Base-by-base conservation (phyloP, 352 stramenopile genomes). In the Phytophthora multivora region DNA sequence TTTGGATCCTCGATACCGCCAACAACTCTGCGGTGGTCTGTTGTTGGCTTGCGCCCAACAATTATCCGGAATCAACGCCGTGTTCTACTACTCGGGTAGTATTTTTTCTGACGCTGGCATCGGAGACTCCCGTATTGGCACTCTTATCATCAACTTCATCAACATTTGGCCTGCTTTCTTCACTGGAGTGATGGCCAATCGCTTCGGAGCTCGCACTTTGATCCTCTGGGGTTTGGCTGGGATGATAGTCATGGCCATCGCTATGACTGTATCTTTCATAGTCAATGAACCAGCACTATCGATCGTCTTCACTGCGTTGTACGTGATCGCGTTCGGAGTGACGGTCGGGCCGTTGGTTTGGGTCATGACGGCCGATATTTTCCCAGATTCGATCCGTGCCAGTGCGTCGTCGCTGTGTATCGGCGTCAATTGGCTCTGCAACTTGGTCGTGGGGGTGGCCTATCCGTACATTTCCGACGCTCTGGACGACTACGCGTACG, bases 51-150 rank as follows among this genome's bases (percentile, higher is more conserved):
- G 46, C 23, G 11, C 56, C 2, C 56, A 64, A 26, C 56, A 64
- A 12, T 59, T 64, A 25, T 64, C 56, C 13, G 56, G 56, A 9
- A 64, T 64, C 47, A 64, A 64, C 50, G 56, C 56, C 15, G 56
- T 64, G 10, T 64, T 64, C 19, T 64, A 63, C 28, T 63, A 63
- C 26, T 63, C 55, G 16, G 55, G 45, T 28, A 56, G 45, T 36
- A 56, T 63, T n/a, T 63, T 63, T 41, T 56, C 55, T 4, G 45
- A 63, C 4, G 55, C 55, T 45, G 55, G 55, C 4, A 63, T 63
- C 28, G 49, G 26, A 26, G 55, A 63, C 45, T 55, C 55, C 1
- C 55, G 55, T 5, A 36, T 63, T 16, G 55, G 55, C 3, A 63
- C 55, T 11, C 26, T 63, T 2, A 28, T 63, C 18, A 63, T 63